Conservation (phyloP, 257 asterid genomes). For the Capsicum chinense region DNA sequence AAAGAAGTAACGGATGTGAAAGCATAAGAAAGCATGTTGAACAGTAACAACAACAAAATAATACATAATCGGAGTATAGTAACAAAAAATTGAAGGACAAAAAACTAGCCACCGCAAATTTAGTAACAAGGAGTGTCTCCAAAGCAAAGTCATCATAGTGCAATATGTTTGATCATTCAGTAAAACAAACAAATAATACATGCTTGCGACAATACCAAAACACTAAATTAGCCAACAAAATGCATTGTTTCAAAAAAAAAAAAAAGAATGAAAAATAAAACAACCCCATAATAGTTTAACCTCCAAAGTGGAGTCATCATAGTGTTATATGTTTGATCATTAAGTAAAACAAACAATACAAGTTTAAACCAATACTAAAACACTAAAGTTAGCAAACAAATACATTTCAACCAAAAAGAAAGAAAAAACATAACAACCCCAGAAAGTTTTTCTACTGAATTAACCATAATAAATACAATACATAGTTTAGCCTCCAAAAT, state of each 20-base stretch:
- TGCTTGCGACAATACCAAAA: background rate
- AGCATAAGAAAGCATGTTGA: background rate
- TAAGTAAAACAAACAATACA: background rate
- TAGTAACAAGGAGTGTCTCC: background rate
- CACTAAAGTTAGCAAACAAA: background rate
- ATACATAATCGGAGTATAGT: background rate
- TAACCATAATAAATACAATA: background rate
- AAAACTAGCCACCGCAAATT: background rate
- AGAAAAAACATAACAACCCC: background rate
- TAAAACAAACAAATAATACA: background rate
- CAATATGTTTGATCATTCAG: background rate
- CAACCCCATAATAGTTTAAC: background rate
- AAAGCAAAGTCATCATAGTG: slow-evolving; percentile 13
- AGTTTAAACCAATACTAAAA: background rate
- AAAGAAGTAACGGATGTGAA: background rate
- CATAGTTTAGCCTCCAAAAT: background rate
- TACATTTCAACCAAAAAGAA: background rate
- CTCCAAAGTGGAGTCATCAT: background rate
- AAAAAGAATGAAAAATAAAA: background rate
- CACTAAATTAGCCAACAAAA: background rate
- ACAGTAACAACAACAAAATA: background rate
- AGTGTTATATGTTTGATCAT: slow-evolving; percentile 8
- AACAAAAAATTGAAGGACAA: background rate
- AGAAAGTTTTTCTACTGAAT: background rate
- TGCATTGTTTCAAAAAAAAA: background rate